Percentiles rank a stretch among this genome's conserved stretches.
phyloP scores from a whole-genome alignment of 1,284 basidiomycete genomes.

The Fomitopsis palustris region DNA sequence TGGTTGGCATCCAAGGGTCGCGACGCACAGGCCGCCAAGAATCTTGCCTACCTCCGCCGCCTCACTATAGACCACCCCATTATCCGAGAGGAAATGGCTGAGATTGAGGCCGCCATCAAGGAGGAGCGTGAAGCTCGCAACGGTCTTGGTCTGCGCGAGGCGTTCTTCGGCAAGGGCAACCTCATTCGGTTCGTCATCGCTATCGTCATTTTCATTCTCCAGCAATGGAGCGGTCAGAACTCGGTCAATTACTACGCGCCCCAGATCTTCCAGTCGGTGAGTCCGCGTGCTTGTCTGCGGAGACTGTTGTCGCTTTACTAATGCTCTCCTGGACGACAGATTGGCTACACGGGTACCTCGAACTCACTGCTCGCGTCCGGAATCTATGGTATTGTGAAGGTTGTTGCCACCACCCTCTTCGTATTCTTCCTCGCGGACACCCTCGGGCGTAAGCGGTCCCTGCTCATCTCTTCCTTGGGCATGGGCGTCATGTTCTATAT shows the following conservation, averaged over 20 bases:
- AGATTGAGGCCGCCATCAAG: conserved; percentile 63
- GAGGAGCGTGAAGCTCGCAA: conserved; percentile 58
- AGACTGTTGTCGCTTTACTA: conserved; percentile 4
- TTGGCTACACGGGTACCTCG: conserved; percentile 59
- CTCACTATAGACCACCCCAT: conserved; percentile 41
- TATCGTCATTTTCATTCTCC: conserved; percentile 55
- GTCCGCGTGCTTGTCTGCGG: conserved; percentile 9
- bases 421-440: conserved; percentile 55
- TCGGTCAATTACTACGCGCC: conserved; percentile 77
- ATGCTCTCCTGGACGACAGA: conserved; percentile 30
- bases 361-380: conserved; percentile 76
- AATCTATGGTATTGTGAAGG: conserved; percentile 78
- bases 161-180: conserved; percentile 75
- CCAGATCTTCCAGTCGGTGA: conserved; percentile 64
- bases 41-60: conserved; percentile 56
- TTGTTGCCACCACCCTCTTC: conserved; percentile 67
- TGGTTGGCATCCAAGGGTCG: conserved; percentile 34
- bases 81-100: conserved; percentile 51
- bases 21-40: conserved; percentile 28
- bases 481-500: conserved; percentile 64
- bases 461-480: conserved; percentile 61
- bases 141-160: conserved; percentile 59
- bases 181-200: conserved; percentile 67
- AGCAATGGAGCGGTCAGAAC: conserved; percentile 65
- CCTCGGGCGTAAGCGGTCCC: conserved; percentile 52